Base-by-base conservation (phyloP, 164 flowering plant genomes). In the Hamamelis virginiana region DNA sequence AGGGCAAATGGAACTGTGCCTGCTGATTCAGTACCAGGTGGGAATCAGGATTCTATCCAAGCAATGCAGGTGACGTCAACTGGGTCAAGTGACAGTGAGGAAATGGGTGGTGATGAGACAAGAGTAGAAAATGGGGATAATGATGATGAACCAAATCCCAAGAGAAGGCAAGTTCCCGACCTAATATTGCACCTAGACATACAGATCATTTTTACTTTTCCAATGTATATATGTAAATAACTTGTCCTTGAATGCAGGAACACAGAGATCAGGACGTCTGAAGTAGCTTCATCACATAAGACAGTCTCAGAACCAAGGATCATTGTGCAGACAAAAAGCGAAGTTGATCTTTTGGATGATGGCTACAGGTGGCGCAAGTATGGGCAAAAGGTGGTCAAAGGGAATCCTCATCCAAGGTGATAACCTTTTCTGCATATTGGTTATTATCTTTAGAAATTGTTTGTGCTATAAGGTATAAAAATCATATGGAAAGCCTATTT, bases 341-440 rank as follows among this genome's bases (percentile, higher is more conserved):
- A 92, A 74, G 97, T 95, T 77, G 97, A 95, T 82, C 90, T 95
- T 56, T 80, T 95, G 78, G 98, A 95, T 83, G 98, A 95, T 78
- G 98, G 98, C 19, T 95, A 85, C 73, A 84, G 91, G 72, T 95
- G 98, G 98, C 91, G 98, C 79, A 95, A 95, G 73, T 95, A 95
- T 75, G 98, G 98, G 50, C 97, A 95, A 84, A 95, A 95, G 75
- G 94, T 92, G 72, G 98, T 95, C 68, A 95, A 92, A 77, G 97
- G 98, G 59, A 95, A 91, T 80, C 89, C 90, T 72, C 76, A 95
- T 78, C 98, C 99, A 68, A 92, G 97, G 99, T 95, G 8, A 6
- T 69, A 50, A 51, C 33, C 50, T 74, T 28, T 41, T 46, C 18
- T 70, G 53, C n/a, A 16, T 51, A 22, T 46, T 64, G 47, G 1